Percentiles rank a stretch among this genome's conserved stretches.
Conservation (phyloP, 352 stramenopile genomes). For the Pythium grandisporangium region DNA sequence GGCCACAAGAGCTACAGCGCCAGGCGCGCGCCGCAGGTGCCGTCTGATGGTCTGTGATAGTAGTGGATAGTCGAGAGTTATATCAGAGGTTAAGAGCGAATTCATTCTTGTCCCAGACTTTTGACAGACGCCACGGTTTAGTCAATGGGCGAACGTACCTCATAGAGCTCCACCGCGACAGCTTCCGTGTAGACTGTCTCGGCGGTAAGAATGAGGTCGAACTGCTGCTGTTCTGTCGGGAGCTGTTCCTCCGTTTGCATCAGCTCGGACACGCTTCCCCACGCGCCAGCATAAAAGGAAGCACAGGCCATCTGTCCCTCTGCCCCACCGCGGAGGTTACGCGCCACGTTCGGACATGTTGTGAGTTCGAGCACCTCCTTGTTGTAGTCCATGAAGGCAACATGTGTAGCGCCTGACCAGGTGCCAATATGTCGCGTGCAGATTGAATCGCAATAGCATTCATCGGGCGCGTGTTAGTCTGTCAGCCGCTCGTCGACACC, state of each 20-base stretch:
- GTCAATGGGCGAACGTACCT: too few species aligned
- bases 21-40: conserved; percentile 32
- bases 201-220: conserved; percentile 72
- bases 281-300: conserved; percentile 73
- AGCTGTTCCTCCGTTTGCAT: conserved; percentile 31
- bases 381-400: conserved; percentile 85
- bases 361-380: conserved; percentile 83
- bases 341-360: conserved; percentile 68
- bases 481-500: not conserved
- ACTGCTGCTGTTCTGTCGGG: conserved; percentile 27
- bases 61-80: not conserved
- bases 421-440: not conserved
- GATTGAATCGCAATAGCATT: not conserved
- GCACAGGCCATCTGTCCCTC: conserved; percentile 22
- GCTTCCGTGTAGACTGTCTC: conserved; percentile 83
- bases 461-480: too few species aligned
- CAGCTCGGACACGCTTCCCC: conserved; percentile 44
- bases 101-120: too few species aligned
- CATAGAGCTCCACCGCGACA: conserved; percentile 56
- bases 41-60: conserved; percentile 67
- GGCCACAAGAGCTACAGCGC: conserved; percentile 51
- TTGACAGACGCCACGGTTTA: too few species aligned
- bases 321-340: conserved; percentile 22
- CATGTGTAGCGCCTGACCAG: conserved; percentile 35
- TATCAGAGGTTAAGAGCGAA: too few species aligned